Evolutionary conservation across 176 grass and related monocot species (phyloP), one percentile per base, ranked within the genome.

Genomic region (Paspalum vaginatum): DNA sequence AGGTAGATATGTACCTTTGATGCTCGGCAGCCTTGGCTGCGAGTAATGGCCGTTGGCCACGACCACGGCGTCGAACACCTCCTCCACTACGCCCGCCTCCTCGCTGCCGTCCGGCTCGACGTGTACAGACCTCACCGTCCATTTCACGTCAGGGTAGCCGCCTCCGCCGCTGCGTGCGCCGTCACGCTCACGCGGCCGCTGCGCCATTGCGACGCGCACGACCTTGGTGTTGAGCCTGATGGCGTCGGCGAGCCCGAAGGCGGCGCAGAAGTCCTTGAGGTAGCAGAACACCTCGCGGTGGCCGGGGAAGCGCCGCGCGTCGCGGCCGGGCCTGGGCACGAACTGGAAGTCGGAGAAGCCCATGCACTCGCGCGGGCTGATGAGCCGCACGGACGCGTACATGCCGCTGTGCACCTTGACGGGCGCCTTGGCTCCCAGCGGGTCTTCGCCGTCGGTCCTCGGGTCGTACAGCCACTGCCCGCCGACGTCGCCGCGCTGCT

Each of bases 61-160:
- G 1, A 87, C 81, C 5, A 91, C 75, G 42, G 80, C 88, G 56
- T 87, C 88, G 59, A 87, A 87, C 39, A 77, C 65, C 64, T 77
- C 88, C 44, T 84, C 85, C 3, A 0, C 10, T 2, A 11, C 6
- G 14, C 0, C 43, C 32, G 1, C 27, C 0, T 10, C 50, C 22
- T 50, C 65, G 4, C 41, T 1, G 52, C 52, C 52, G 6, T 55
- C 52, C 5, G 18, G 61, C 3, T 16, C 32, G 2, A 62, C 26
- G 0, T 14, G 61, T 1, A 63, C 15, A 4, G 27, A 17, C 13
- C 8, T 6, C 50, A 40, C 17, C 32, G 4, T 37, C 54, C 60
- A 63, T 17, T 63, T 63, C 14, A 38, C 59, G 11, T 61, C 58
- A 11, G 54, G 21, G 20, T 4, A 3, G 18, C 54, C 21, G n/a